Percentiles rank a stretch among this genome's conserved stretches.
Evolutionary conservation across 345 rosid genomes (phyloP).

Genomic region (Hibiscus trionum): DNA sequence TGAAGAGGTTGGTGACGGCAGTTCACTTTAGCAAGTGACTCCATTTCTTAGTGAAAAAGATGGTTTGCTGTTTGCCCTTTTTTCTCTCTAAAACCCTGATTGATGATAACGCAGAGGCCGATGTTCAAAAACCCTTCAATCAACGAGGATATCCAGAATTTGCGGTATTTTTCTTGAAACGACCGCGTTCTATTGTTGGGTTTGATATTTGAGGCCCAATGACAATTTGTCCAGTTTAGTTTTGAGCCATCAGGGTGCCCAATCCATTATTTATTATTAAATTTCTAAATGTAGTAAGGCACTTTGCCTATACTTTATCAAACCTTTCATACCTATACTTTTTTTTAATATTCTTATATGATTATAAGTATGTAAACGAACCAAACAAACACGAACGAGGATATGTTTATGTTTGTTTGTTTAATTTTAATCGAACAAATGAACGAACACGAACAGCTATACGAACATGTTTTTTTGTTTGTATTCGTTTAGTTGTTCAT

Average conservation of each 20-base stretch:
- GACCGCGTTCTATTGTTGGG: not conserved
- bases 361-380: too few relatives aligned
- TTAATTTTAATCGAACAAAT: too few relatives aligned
- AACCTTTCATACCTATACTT: too few relatives aligned
- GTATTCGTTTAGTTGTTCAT: too few relatives aligned
- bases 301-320: too few relatives aligned
- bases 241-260: not conserved
- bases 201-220: not conserved
- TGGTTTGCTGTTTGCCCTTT: not conserved
- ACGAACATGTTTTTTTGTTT: too few relatives aligned
- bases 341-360: too few relatives aligned
- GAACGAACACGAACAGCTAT: too few relatives aligned
- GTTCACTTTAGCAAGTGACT: conserved; percentile 39
- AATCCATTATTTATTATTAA: not conserved
- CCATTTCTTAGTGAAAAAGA: conserved; percentile 29
- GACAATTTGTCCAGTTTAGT: not conserved
- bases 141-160: not conserved
- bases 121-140: not conserved
- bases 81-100: conserved; percentile 28
- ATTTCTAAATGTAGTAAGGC: too few relatives aligned
- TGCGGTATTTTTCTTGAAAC: not conserved
- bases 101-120: conserved; percentile 1
- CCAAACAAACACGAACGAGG: too few relatives aligned
- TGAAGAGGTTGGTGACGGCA: conserved; percentile 34
- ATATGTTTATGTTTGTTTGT: too few relatives aligned